phyloP scores from a whole-genome alignment of 163 green algal genomes.

The Picocystis sp. region DNA sequence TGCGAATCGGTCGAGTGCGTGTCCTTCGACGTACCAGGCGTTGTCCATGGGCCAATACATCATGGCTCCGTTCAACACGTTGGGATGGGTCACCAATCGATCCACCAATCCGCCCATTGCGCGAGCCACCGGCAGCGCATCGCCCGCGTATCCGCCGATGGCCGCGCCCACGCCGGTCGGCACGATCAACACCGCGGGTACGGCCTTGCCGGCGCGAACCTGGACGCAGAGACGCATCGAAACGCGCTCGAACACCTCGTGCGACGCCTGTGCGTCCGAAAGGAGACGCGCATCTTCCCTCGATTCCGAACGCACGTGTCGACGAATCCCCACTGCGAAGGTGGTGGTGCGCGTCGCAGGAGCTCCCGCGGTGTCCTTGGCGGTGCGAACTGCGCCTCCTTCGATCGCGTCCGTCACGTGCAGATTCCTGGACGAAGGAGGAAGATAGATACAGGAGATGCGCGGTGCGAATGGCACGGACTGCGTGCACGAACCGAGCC shows the following conservation, averaged over 20 bases:
- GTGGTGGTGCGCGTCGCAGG: not conserved
- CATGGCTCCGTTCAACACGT: constrained; percentile 23
- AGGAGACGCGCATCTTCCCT: not conserved
- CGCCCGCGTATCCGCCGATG: constrained; percentile 20
- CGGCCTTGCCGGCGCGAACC: constrained; percentile 1
- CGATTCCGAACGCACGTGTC: not conserved
- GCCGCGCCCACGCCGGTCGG: constrained; percentile 21
- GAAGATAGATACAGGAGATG: too few relatives aligned
- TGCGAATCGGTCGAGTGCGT: constrained; percentile 18
- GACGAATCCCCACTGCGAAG: not conserved
- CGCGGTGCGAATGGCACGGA: too few relatives aligned
- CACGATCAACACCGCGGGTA: constrained; percentile 20
- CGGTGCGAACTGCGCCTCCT: not conserved
- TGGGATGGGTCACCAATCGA: constrained; percentile 19
- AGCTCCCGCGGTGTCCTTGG: not conserved
- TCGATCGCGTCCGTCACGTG: too few relatives aligned
- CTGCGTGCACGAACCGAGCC: too few relatives aligned
- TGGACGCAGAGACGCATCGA: too few relatives aligned
- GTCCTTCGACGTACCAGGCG: constrained; percentile 21
- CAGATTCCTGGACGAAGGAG: too few relatives aligned
- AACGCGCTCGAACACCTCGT: too few relatives aligned
- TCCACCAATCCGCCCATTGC: constrained; percentile 11
- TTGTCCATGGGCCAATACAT: constrained; percentile 23
- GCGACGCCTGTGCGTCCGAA: not conserved
- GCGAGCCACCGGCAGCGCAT: constrained; percentile 19